Base-by-base conservation (phyloP, 441 rosid species). In the Pelargonium fulgidum region DNA sequence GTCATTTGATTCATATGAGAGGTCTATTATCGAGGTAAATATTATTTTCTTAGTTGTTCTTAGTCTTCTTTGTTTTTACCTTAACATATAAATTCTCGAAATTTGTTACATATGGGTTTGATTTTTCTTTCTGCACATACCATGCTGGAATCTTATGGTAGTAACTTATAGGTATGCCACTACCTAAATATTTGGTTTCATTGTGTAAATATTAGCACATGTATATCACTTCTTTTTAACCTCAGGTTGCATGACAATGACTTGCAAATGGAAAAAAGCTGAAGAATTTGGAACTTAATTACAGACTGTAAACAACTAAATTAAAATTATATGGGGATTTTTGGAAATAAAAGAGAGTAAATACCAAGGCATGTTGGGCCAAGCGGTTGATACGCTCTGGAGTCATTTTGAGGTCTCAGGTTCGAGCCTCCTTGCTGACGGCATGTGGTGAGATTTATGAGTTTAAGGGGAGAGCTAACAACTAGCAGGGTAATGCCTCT, bases 21-120 rank as follows among this genome's bases (percentile, higher is more conserved):
- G 88, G 80, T 90, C 97, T 77, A 84, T 90, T 63, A 79, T 91
- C 74, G 96, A 90, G 92, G 99, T 89, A 75, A 77, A 79, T 26
- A 42, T 54, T 69, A 42, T 71, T 63, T 74, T 74, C 77, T 59
- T 50, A 42, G 8, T 52, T 69, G 8, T 52, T 69, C 68, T 62
- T 63, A 62, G 36, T 52, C 36, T 42, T 39, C 20, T 66, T 58
- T 7, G 16, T 52, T 39, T 19, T 12, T 1, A 7, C 50, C 62
- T 22, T 47, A 10, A 44, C 48, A 62, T 70, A 1, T 24, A 62
- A 47, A 44, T 36, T 45, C 62, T 70, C 24, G 8, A 29, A 29
- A 29, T 17, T 47, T 26, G 10, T 70, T 47, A 47, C 50, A 0
- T 62, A 7, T 24, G 73, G 20, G 20, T 29, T 22, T 59, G 63